Base-by-base conservation (phyloP, 169 alveolate genomes). In the Eimeria sp. region DNA sequence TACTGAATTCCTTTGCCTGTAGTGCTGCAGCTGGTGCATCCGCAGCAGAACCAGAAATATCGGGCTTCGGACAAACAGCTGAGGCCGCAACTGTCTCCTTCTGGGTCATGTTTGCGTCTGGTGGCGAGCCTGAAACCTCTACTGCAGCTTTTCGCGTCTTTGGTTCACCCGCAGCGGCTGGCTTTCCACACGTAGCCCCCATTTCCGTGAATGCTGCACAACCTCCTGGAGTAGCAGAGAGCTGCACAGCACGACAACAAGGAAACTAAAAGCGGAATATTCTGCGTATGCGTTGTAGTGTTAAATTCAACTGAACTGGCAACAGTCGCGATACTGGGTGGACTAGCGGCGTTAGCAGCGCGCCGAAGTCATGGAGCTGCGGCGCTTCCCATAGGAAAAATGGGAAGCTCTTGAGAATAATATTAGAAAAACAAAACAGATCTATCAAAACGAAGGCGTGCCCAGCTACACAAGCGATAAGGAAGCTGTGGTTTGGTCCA, bases 161-260 rank as follows among this genome's bases (percentile, higher is more conserved):
- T 14, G 94, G 94, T n/a, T 87, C 94, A 18, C 61, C 58, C 16
- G 83, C 94, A 45, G 94, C 61, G 5, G 25, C 57, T 16, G 45
- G 78, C 27, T 87, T 87, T 43, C 94, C 94, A 65, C 94, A 87
- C 16, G 20, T 83, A 87, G 83, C 94, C 94, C 94, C 94, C 94
- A 87, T 87, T 61, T 87, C 65, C 13, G 94, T 51, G 25, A 45
- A 4, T 47, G 67, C 45, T 6, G 65, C 67, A 78, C 65, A 47
- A 51, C 67, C 30, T 25, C 61, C 49, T n/a, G 88, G 45, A 78
- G 61, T 67, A 47, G 67, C 65, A 25, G 63, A 49, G 88, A 51
- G 49, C 88, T 78, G 67, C 88, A 78, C 88, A 78, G 49, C 18
- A 49, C 67, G 18, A 22, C 3, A n/a, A 78, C 25, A 7, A 14